These are phyloP conservation scores for Allium cepa DNA, from an alignment of 106 monocot genomes.

Conservation along the genomic window DNA sequence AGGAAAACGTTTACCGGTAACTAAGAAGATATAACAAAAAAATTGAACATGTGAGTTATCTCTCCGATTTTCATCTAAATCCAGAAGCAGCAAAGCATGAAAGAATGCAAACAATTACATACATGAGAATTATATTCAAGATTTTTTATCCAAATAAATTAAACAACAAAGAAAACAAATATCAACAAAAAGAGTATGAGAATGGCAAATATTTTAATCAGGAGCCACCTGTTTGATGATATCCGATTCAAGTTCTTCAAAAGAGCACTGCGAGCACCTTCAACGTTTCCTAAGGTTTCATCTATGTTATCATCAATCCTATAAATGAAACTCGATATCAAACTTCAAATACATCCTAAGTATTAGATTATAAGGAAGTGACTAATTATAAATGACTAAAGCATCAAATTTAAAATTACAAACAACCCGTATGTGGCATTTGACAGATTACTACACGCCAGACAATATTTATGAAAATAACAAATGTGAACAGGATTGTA, in stretches of 20 bases:
- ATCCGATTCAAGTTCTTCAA: constrained; percentile 15
- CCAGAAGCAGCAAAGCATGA: background rate
- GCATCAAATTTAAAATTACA: too few relatives aligned
- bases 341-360: background rate
- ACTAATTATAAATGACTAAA: background rate
- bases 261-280: constrained; percentile 19
- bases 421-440: too few relatives aligned
- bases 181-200: constrained; percentile 8
- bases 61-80: too few relatives aligned
- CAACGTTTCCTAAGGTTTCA: constrained; percentile 21
- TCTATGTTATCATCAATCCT: constrained; percentile 36
- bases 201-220: constrained; percentile 9
- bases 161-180: constrained; percentile 8
- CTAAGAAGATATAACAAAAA: too few relatives aligned
- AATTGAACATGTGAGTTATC: too few relatives aligned
- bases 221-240: constrained; percentile 11
- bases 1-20: too few relatives aligned
- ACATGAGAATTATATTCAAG: background rate
- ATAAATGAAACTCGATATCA: background rate
- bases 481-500: too few relatives aligned
- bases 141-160: background rate
- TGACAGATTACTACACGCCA: too few relatives aligned
- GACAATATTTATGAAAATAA: too few relatives aligned
- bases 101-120: background rate
- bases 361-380: constrained; percentile 1